Evolutionary conservation across 768 basidiomycete genomes (phyloP).

Genomic region (Trametes coccinea): DNA sequence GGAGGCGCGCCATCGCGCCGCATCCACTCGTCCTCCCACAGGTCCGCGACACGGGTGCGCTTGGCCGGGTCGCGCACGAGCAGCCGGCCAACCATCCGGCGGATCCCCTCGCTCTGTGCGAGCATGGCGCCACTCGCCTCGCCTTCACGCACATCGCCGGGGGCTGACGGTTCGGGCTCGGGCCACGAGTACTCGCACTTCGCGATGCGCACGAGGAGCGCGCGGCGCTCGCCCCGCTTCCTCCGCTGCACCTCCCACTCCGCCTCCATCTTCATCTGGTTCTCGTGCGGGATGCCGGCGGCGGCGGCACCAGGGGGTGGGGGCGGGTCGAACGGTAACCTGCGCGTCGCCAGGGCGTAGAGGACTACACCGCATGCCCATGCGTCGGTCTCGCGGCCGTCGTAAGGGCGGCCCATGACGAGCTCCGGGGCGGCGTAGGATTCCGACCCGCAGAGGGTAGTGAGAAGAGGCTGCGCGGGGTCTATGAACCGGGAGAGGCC

Average conservation of each 20-base stretch:
- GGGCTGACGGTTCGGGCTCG: constrained; percentile 2
- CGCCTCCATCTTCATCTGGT: constrained; percentile 30
- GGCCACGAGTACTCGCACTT: constrained; percentile 82
- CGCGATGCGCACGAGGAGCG: constrained; percentile 78
- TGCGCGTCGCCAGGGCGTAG: constrained; percentile 70
- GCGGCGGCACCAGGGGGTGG: not conserved
- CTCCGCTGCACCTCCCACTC: constrained; percentile 31
- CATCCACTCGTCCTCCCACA: constrained; percentile 62
- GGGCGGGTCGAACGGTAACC: constrained; percentile 65
- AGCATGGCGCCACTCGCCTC: constrained; percentile 41
- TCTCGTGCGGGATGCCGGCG: constrained; percentile 16
- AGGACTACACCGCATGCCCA: constrained; percentile 92
- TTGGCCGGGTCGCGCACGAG: constrained; percentile 70
- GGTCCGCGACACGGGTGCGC: constrained; percentile 58
- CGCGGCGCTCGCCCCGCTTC: constrained; percentile 42
- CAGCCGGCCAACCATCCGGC: constrained; percentile 56
- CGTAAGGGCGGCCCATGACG: constrained; percentile 57
- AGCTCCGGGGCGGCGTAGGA: constrained; percentile 74
- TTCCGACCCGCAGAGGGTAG: constrained; percentile 85
- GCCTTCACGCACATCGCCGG: constrained; percentile 30
- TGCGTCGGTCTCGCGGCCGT: constrained; percentile 82
- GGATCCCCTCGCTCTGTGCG: constrained; percentile 45
- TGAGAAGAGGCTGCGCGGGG: constrained; percentile 57
- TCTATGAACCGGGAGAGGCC: constrained; percentile 87
- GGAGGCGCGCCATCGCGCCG: constrained; percentile 36